These are phyloP conservation scores for Herpotrichia juniperi DNA, from an alignment of 2,329 filamentous ascomycete genomes.

Conservation along the genomic window DNA sequence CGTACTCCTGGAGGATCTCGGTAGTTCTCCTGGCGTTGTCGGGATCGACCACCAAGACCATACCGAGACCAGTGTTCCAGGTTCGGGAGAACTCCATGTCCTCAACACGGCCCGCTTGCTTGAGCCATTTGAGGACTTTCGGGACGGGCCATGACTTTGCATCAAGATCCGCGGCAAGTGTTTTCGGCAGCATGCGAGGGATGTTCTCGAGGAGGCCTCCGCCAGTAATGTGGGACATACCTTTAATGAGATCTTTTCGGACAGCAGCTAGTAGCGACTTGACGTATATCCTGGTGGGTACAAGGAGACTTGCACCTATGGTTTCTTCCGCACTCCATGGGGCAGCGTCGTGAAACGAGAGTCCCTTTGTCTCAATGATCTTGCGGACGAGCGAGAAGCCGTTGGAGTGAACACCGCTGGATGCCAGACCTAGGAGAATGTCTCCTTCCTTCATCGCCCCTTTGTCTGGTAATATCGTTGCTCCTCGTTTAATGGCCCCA, in stretches of 20 bases:
- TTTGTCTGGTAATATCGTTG: conserved; percentile 74
- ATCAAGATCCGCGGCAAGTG: conserved; percentile 81
- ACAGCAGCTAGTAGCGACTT: conserved; percentile 73
- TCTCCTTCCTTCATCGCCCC: conserved; percentile 81
- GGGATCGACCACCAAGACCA: conserved; percentile 82
- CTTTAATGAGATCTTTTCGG: conserved; percentile 74
- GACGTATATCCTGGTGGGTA: conserved; percentile 94
- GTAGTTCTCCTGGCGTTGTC: conserved; percentile 67
- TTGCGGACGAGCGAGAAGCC: conserved; percentile 96
- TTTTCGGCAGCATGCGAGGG: conserved; percentile 84
- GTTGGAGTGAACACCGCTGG: conserved; percentile 91
- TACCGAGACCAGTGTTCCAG: conserved; percentile 94
- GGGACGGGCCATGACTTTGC: conserved; percentile 77
- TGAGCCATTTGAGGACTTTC: conserved; percentile 86
- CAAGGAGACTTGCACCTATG: conserved; percentile 79
- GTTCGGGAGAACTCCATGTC: conserved; percentile 84
- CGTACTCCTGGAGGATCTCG: conserved; percentile 65
- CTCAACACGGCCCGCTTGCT: conserved; percentile 71
- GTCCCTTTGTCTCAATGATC: conserved; percentile 75
- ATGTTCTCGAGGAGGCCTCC: conserved; percentile 94
- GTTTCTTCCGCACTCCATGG: conserved; percentile 73
- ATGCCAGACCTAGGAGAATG: conserved; percentile 82
- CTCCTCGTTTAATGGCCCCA: conserved; percentile 74
- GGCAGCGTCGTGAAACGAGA: conserved; percentile 73
- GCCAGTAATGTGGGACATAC: conserved; percentile 95